Percentiles rank a stretch among this genome's conserved stretches.
phyloP scores from a whole-genome alignment of 2,329 filamentous ascomycete genomes.

The Tolypocladium cylindrosporum region DNA sequence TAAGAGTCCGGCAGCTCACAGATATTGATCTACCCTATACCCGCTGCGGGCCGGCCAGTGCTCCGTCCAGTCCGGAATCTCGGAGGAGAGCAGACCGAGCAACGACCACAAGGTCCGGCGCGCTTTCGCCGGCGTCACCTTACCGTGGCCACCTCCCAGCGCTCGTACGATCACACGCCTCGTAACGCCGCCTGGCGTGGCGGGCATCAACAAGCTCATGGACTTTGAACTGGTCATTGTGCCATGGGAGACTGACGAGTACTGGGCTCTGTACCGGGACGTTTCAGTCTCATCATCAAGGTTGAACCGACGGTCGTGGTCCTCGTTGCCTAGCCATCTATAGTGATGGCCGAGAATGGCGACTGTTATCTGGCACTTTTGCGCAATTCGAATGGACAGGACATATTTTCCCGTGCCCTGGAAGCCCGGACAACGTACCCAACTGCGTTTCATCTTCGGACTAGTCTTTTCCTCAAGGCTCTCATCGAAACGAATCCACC shows the following conservation, averaged over 20 bases:
- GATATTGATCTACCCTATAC: too few species aligned
- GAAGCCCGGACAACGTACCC: constrained; percentile 25
- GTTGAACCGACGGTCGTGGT: constrained; percentile 20
- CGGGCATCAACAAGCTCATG: constrained; percentile 5
- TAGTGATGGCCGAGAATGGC: not conserved
- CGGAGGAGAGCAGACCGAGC: too few species aligned
- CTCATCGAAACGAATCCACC: constrained; percentile 19
- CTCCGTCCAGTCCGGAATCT: too few species aligned
- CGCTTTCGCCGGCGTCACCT: too few species aligned
- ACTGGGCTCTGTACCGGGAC: constrained; percentile 15
- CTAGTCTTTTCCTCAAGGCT: constrained; percentile 4
- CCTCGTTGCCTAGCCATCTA: constrained; percentile 13
- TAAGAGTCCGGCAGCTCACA: too few species aligned
- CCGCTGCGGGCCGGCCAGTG: too few species aligned
- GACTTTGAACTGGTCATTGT: constrained; percentile 12
- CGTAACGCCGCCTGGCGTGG: constrained; percentile 2
- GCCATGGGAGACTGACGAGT: constrained; percentile 20
- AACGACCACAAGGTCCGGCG: too few species aligned
- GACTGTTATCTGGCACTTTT: not conserved
- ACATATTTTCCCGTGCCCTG: constrained; percentile 34
- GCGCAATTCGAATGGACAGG: constrained; percentile 16
- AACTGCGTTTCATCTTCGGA: constrained; percentile 9
- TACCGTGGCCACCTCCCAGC: too few species aligned
- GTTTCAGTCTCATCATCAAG: constrained; percentile 18
- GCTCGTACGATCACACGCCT: too few species aligned